These are phyloP conservation scores for Periglandula ipomoeae DNA, from an alignment of 2,329 filamentous ascomycete species.

Conservation along the genomic window DNA sequence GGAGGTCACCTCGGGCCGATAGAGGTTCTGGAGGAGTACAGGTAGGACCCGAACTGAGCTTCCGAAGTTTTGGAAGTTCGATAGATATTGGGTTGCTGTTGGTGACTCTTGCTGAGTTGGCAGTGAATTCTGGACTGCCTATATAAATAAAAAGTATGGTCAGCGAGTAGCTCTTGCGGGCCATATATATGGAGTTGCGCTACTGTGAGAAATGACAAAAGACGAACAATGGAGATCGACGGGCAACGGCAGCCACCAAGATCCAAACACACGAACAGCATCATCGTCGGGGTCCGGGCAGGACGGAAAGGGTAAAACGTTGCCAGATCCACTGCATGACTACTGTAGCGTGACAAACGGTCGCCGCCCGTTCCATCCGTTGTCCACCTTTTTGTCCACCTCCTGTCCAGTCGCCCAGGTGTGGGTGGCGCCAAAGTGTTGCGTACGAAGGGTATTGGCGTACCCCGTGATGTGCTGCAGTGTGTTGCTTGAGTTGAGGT, in stretches of 20 bases:
- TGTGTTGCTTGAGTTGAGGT: neutral
- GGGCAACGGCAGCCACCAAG: neutral
- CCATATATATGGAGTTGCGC: neutral
- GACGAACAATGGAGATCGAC: conserved; percentile 7
- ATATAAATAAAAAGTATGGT: neutral
- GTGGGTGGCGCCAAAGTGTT: conserved; percentile 4
- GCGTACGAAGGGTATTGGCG: neutral
- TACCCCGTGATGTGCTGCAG: neutral
- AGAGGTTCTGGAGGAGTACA: conserved; percentile 40
- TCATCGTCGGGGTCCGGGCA: conserved; percentile 6
- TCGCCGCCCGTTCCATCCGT: neutral
- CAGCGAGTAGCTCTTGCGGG: neutral
- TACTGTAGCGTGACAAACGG: neutral
- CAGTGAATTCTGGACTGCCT: conserved; percentile 6
- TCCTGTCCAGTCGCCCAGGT: neutral
- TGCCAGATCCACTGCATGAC: conserved; percentile 12
- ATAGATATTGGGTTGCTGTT: conserved; percentile 44
- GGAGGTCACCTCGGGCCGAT: conserved; percentile 49
- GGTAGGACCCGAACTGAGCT: conserved; percentile 28
- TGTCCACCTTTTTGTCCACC: neutral
- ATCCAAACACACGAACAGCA: conserved; percentile 7
- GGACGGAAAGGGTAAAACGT: neutral
- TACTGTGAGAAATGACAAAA: neutral
- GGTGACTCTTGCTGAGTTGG: conserved; percentile 11
- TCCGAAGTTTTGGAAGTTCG: conserved; percentile 34